These are phyloP conservation scores for Capronia americana DNA, from an alignment of 2,329 filamentous ascomycete species.

Conservation along the genomic window DNA sequence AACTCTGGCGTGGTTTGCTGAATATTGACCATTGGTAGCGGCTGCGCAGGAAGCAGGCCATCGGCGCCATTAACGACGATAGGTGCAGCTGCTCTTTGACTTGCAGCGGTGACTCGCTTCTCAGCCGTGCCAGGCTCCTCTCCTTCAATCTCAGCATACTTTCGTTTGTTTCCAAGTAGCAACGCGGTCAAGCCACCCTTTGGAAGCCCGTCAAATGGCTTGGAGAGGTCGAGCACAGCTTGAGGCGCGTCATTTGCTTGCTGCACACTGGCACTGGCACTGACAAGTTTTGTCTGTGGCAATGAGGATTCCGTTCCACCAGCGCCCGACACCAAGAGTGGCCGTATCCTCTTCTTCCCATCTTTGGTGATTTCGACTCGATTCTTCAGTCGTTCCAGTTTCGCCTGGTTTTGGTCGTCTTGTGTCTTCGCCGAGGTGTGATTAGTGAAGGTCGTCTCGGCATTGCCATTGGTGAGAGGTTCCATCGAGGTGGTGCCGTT, in stretches of 20 bases:
- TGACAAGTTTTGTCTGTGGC: constrained; percentile 85
- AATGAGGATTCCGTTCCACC: constrained; percentile 85
- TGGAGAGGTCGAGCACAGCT: constrained; percentile 85
- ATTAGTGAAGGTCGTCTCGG: constrained; percentile 36
- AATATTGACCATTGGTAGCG: constrained; percentile 65
- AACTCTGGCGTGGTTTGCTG: constrained; percentile 78
- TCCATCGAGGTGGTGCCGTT: constrained; percentile 54
- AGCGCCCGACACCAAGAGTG: constrained; percentile 87
- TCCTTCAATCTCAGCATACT: constrained; percentile 73
- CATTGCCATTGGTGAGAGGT: constrained; percentile 46
- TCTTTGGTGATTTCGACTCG: constrained; percentile 95
- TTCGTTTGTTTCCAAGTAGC: constrained; percentile 91
- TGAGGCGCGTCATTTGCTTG: constrained; percentile 64
- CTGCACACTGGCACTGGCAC: constrained; percentile 65
- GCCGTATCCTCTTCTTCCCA: constrained; percentile 93
- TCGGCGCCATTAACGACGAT: constrained; percentile 79
- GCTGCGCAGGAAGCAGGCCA: constrained; percentile 76
- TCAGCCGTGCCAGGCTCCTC: constrained; percentile 72
- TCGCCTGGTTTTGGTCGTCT: constrained; percentile 62
- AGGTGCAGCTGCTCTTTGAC: constrained; percentile 71
- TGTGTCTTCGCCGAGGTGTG: constrained; percentile 42
- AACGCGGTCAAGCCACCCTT: constrained; percentile 85
- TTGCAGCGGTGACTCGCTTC: constrained; percentile 65
- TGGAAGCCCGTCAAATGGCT: constrained; percentile 90
- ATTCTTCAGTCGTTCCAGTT: constrained; percentile 78